Conservation (phyloP, 2,329 filamentous ascomycete genomes). For the Gnomoniopsis sp. region DNA sequence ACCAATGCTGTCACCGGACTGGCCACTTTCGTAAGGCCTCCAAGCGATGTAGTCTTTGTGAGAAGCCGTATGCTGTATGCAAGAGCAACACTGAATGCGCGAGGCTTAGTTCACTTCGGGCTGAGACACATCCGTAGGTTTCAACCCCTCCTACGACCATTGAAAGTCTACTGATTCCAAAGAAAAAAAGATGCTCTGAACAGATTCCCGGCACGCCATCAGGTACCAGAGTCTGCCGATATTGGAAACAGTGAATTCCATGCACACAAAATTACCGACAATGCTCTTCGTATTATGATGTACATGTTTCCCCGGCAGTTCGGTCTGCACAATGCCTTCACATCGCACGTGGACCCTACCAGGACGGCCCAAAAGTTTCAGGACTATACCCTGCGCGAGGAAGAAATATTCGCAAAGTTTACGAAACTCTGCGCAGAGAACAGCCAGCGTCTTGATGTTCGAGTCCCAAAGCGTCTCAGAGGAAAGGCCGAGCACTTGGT, state of each 20-base stretch:
- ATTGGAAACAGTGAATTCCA: background rate
- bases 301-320: constrained; percentile 95
- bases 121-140: constrained; percentile 75
- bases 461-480: constrained; percentile 65
- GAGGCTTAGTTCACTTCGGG: constrained; percentile 67
- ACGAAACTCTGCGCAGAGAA: constrained; percentile 23
- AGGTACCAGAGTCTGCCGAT: constrained; percentile 1
- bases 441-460: constrained; percentile 23
- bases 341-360: constrained; percentile 58
- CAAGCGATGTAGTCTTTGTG: constrained; percentile 68
- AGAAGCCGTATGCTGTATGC: constrained; percentile 86
- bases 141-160: background rate
- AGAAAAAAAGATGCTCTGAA: constrained; percentile 88
- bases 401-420: constrained; percentile 61
- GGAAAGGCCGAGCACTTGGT: constrained; percentile 59
- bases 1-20: constrained; percentile 2
- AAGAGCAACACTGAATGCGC: constrained; percentile 65
- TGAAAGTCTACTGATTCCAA: background rate
- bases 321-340: constrained; percentile 88
- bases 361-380: constrained; percentile 73
- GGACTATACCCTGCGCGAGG: constrained; percentile 82
- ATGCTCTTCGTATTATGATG: constrained; percentile 74
- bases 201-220: constrained; percentile 48
- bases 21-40: constrained; percentile 25
- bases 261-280: constrained; percentile 36